These are phyloP conservation scores for Citrullus mucosospermus DNA, from an alignment of 306 rosid species.

Conservation along the genomic window DNA sequence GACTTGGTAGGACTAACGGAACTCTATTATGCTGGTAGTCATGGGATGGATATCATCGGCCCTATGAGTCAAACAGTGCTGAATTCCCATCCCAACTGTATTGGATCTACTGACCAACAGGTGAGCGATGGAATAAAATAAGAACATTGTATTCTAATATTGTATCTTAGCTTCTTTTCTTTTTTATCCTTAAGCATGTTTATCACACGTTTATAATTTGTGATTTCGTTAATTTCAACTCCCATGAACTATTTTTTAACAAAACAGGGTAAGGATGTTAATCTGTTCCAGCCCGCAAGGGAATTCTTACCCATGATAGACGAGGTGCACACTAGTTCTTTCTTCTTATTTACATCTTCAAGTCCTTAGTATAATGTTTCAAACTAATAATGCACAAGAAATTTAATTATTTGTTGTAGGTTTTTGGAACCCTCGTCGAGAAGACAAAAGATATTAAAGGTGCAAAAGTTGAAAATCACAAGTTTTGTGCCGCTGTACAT, in stretches of 20 bases:
- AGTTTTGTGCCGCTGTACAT: slow-evolving; percentile 92
- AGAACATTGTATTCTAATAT: not conserved
- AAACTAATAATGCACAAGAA: not conserved
- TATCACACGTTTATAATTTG: not conserved
- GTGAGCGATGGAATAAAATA: slow-evolving; percentile 15
- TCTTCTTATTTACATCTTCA: not conserved
- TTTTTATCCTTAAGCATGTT: not conserved
- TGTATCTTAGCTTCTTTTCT: not conserved
- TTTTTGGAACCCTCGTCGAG: slow-evolving; percentile 70
- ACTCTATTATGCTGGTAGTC: slow-evolving; percentile 96
- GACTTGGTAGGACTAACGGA: slow-evolving; percentile 82
- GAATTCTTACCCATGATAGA: slow-evolving; percentile 77
- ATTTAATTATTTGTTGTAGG: slow-evolving; percentile 24
- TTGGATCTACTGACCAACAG: slow-evolving; percentile 38
- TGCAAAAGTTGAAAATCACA: slow-evolving; percentile 80
- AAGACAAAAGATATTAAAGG: slow-evolving; percentile 61
- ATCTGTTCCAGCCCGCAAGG: slow-evolving; percentile 81
- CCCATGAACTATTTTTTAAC: slow-evolving; percentile 2
- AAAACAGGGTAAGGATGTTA: slow-evolving; percentile 61
- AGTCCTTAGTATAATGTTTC: not conserved
- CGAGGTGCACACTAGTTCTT: slow-evolving; percentile 33
- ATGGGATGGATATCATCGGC: slow-evolving; percentile 92
- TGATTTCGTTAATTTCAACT: not conserved
- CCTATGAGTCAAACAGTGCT: slow-evolving; percentile 30
- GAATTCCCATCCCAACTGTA: slow-evolving; percentile 34